Evolutionary conservation across 2,329 filamentous ascomycete genomes (phyloP), one percentile per base, ranked within the genome.

Genomic region (Exserohilum turcica): DNA sequence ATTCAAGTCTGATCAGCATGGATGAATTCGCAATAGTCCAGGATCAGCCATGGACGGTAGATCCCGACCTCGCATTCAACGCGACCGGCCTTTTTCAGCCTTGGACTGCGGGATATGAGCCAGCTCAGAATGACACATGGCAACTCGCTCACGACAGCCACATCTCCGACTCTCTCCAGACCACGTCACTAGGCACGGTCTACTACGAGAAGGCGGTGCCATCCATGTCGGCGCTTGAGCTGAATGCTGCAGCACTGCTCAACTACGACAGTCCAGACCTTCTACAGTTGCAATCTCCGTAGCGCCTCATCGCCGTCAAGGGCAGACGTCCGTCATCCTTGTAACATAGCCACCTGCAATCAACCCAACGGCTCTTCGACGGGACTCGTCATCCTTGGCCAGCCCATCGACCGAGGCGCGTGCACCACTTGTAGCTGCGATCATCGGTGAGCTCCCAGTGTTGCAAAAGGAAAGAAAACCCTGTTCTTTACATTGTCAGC

Each of bases 1-100:
- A 66, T n/a, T 52, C 51, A 13, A 57, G 36, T 19, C 18, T 55
- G 6, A 33, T 47, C 1, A 42, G 59, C 21, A 46, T 50, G 7
- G 48, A 56, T 9, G 43, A 56, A 7, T 42, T 57, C 16, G 48
- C 50, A 31, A 42, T 48, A 9, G 29, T 16, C 15, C 54, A 56
- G 28, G 47, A 40, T 18, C 45, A 61, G 18, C 35, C 55, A 9
- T 37, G 49, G 8, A 45, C 57, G 36, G 45, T 54, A 12, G 57
- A 53, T 15, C 56, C 65, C 18, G 57, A 52, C 5, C 57, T 62
- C 7, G 59, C 56, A 10, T 50, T 52, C n/a, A 55, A 64, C 40
- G 51, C 61, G 46, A 57, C 56, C 19, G 53, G 59, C 35, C 35
- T 54, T 6, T 47, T 60, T n/a, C 57, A 56, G 8, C 18, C 59